phyloP scores from a whole-genome alignment of 2,329 filamentous ascomycete genomes.

The Ambrosiella xylebori region DNA sequence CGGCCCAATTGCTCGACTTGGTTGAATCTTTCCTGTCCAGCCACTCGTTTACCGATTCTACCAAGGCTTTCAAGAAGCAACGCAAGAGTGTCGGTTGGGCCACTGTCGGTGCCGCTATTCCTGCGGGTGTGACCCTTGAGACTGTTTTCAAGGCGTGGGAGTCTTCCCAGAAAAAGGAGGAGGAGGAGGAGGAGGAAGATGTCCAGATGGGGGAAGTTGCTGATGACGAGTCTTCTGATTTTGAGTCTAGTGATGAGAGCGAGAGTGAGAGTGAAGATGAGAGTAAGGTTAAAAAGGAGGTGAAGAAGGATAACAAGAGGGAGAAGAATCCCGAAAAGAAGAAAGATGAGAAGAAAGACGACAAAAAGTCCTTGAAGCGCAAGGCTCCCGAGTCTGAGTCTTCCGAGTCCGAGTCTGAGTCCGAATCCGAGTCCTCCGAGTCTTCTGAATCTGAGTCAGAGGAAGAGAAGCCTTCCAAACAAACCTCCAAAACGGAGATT shows the following conservation, averaged over 20 bases:
- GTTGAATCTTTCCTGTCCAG: constrained; percentile 50
- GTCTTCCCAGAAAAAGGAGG: constrained; percentile 5
- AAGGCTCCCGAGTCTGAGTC: constrained; percentile 23
- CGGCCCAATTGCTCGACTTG: constrained; percentile 46
- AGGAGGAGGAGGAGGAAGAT: constrained; percentile 15
- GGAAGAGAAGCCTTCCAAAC: constrained; percentile 5
- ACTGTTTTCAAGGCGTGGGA: constrained; percentile 35
- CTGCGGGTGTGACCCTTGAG: constrained; percentile 26
- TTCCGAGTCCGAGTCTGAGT: constrained; percentile 15
- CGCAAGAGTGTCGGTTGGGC: constrained; percentile 35
- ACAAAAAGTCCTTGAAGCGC: constrained; percentile 23
- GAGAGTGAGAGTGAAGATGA: background rate
- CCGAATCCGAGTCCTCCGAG: constrained; percentile 1
- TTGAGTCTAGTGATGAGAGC: constrained; percentile 11
- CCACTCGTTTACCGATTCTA: constrained; percentile 45
- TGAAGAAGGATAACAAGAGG: constrained; percentile 17
- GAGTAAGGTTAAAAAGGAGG: constrained; percentile 15
- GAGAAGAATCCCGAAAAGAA: constrained; percentile 18
- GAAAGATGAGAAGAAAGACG: constrained; percentile 17
- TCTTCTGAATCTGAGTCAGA: constrained; percentile 18
- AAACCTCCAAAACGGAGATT: constrained; percentile 30
- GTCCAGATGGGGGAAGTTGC: constrained; percentile 14
- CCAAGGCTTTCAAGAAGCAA: constrained; percentile 46
- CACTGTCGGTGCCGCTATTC: constrained; percentile 15
- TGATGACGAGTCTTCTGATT: constrained; percentile 10